Evolutionary conservation across 805 yeast genomes (phyloP).

Genomic region (Sugiyamaella marilandica): DNA sequence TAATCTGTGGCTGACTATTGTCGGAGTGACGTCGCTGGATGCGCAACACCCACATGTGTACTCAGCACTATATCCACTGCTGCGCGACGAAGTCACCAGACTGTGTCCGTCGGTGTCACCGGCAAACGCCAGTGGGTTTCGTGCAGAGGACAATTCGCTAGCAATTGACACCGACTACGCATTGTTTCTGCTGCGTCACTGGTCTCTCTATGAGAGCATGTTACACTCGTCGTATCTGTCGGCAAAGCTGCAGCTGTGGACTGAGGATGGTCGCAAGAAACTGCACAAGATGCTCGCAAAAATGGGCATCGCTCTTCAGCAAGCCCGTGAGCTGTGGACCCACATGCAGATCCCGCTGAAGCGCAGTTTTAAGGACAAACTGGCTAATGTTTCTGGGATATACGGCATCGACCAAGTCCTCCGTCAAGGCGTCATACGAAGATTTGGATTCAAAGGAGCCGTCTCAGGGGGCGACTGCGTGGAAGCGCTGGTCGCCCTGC

Average conservation of each 20-base stretch:
- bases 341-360: conserved; percentile 82
- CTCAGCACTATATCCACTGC: conserved; percentile 62
- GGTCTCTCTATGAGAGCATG: conserved; percentile 89
- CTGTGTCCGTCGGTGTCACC: conserved; percentile 37
- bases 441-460: conserved; percentile 82
- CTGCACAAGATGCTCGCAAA: conserved; percentile 89
- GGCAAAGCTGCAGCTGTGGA: conserved; percentile 82
- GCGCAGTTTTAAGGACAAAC: conserved; percentile 61
- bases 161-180: conserved; percentile 79
- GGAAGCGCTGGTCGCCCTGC: conserved; percentile 77
- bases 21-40: conserved; percentile 83
- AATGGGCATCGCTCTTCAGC: conserved; percentile 87
- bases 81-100: conserved; percentile 79
- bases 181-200: conserved; percentile 80
- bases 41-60: conserved; percentile 66
- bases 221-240: conserved; percentile 87
- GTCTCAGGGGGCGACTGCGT: conserved; percentile 91
- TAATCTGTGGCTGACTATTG: conserved; percentile 78
- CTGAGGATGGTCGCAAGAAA: conserved; percentile 82
- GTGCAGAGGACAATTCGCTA: conserved; percentile 37
- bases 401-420: conserved; percentile 81
- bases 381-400: conserved; percentile 61
- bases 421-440: conserved; percentile 79
- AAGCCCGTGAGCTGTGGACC: conserved; percentile 90
- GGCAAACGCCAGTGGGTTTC: conserved; percentile 10